Base-by-base conservation (phyloP, 2,329 filamentous ascomycete genomes). In the Mycosphaerelloides madeirae region DNA sequence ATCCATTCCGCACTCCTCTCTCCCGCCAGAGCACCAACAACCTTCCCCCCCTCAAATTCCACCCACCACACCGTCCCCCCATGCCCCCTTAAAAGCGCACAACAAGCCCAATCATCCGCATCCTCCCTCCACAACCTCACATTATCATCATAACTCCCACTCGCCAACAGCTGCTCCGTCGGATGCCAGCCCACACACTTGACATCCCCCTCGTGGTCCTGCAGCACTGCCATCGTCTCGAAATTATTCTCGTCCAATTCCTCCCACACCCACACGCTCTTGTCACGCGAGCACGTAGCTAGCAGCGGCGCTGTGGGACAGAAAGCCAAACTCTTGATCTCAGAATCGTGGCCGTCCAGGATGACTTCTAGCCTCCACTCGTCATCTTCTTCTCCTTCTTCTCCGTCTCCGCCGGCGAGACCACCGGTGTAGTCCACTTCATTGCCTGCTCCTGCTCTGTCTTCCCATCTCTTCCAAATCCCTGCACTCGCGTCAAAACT, bases 241-340 rank as follows among this genome's bases (percentile, higher is more conserved):
- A 90, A 97, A 64, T 97, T 93, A 65, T 95, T 91, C 43, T 95
- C 90, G 13, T 84, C 85, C 42, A 96, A 79, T 65, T 97, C 93
- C 68, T 98, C 93, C 93, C 93, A 98, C 58, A 98, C 87, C 93
- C 93, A 98, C 14, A 97, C 87, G 13, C 81, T 85, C 71, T 97
- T 97, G 65, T 98, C 93, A 38, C 93, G 79, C 41, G 82, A 86
- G 67, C 90, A 96, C 0, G 90, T 96, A 5, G 93, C 93, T 3
- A 98, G 77, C 58, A 88, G 83, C 49, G 84, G 80, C 1, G 86
- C 86, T 0, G 79, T 80, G 0, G 86, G 82, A 14, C 78, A 82
- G 70, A 89, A 94, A 2, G 79, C 76, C 51, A 91, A 80, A 22
- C 78, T 74, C 73, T 96, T 85, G 73, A 98, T 86, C 68, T 98